Evolutionary conservation across 306 rosid genomes (phyloP).

Genomic region (peach (Prunus persica)): DNA sequence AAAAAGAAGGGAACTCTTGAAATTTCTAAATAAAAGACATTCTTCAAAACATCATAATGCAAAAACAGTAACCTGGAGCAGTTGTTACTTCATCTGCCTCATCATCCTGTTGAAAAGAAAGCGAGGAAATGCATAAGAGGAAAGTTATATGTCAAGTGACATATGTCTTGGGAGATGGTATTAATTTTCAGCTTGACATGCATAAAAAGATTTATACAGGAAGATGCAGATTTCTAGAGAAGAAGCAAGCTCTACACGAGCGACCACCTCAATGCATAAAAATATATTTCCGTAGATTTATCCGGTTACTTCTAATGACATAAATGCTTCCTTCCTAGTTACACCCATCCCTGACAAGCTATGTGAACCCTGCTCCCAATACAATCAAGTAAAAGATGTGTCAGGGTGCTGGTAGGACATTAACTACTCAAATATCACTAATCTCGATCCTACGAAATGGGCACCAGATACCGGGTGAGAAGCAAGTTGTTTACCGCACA

Average conservation of each 20-base stretch:
- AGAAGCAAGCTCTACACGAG: background rate
- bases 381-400: background rate
- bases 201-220: background rate
- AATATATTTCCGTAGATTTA: background rate
- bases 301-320: background rate
- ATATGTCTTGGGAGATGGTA: background rate
- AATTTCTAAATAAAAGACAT: background rate
- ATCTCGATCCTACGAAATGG: background rate
- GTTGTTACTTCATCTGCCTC: slow-evolving; percentile 54
- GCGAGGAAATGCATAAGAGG: slow-evolving; percentile 19
- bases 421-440: background rate
- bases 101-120: slow-evolving; percentile 67
- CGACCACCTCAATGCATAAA: background rate
- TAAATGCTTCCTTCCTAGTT: background rate
- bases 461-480: background rate
- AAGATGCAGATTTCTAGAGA: background rate
- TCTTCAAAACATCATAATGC: slow-evolving; percentile 11
- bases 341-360: background rate
- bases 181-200: background rate
- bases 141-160: background rate
- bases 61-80: slow-evolving; percentile 61
- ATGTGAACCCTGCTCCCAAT: background rate
- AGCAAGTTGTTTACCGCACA: background rate
- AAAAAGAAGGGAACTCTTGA: slow-evolving; percentile 6
- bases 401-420: background rate